Evolutionary conservation across 2,329 filamentous ascomycete species (phyloP).

Genomic region (Boeremia exigua): DNA sequence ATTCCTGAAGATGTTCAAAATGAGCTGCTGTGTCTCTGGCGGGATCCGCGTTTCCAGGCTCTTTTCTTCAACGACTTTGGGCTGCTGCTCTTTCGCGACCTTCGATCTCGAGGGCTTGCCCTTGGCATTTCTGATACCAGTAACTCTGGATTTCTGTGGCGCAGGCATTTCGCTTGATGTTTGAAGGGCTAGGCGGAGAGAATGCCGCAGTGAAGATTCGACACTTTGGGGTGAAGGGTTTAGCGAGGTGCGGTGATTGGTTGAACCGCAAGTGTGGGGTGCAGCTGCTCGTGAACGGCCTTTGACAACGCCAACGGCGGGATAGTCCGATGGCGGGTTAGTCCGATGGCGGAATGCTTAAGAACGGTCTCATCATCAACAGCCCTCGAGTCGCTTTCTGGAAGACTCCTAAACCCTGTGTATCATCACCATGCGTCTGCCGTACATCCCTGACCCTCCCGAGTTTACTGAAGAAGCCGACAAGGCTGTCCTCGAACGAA

Average conservation of each 20-base stretch:
- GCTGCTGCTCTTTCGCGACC: slow-evolving; percentile 18
- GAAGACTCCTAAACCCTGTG: not conserved
- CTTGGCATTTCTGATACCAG: slow-evolving; percentile 27
- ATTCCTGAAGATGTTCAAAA: slow-evolving; percentile 75
- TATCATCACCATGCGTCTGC: slow-evolving; percentile 57
- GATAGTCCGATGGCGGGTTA: not conserved
- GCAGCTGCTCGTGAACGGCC: not conserved
- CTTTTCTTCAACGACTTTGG: slow-evolving; percentile 9
- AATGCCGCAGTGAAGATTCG: slow-evolving; percentile 16
- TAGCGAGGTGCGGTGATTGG: slow-evolving; percentile 17
- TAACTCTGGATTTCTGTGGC: slow-evolving; percentile 1
- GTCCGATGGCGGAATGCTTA: not conserved
- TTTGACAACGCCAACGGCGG: not conserved
- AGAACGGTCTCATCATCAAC: not conserved
- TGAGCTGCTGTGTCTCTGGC: slow-evolving; percentile 67
- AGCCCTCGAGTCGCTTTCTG: too few relatives aligned
- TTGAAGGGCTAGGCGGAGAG: slow-evolving; percentile 8
- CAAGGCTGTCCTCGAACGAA: slow-evolving; percentile 57
- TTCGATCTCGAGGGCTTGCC: slow-evolving; percentile 15
- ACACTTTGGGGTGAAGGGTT: slow-evolving; percentile 13
- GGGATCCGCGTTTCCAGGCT: slow-evolving; percentile 47
- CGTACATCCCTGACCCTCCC: slow-evolving; percentile 60
- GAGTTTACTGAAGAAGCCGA: slow-evolving; percentile 55
- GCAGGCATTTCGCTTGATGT: slow-evolving; percentile 10
- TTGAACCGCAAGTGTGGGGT: slow-evolving; percentile 6